Conservation (phyloP, 2,329 filamentous ascomycete genomes). For the Stagonosporopsis vannaccii region DNA sequence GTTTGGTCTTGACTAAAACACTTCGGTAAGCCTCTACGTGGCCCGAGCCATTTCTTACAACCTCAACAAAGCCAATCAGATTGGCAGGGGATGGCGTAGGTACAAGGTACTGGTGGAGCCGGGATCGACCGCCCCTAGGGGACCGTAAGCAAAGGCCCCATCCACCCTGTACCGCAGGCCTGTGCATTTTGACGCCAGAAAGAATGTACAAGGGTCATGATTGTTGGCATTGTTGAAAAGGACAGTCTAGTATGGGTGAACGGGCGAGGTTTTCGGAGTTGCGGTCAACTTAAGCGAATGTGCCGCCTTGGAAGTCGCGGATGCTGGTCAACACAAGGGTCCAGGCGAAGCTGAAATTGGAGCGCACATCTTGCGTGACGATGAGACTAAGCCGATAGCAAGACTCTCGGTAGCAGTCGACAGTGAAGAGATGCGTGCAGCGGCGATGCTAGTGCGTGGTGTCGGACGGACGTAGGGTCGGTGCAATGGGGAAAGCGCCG, state of each 20-base stretch:
- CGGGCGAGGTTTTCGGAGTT: background rate
- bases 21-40: conserved; percentile 40
- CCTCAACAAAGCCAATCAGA: conserved; percentile 6
- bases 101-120: conserved; percentile 11
- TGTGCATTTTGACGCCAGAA: background rate
- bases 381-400: background rate
- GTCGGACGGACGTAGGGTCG: too few species aligned
- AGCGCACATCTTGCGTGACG: background rate
- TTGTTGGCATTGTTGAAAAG: background rate
- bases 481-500: too few species aligned
- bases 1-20: conserved; percentile 42
- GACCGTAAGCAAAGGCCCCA: conserved; percentile 1
- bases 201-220: background rate
- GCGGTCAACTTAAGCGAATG: conserved; percentile 8
- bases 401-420: background rate
- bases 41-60: conserved; percentile 6
- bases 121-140: conserved; percentile 5
- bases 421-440: background rate
- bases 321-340: background rate
- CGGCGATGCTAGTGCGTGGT: background rate
- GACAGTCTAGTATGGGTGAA: background rate
- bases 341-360: background rate
- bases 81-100: conserved; percentile 5
- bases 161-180: background rate
- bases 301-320: background rate